Evolutionary conservation across 2,329 filamentous ascomycete genomes (phyloP).

Genomic region (Colletotrichum orchidophilum): DNA sequence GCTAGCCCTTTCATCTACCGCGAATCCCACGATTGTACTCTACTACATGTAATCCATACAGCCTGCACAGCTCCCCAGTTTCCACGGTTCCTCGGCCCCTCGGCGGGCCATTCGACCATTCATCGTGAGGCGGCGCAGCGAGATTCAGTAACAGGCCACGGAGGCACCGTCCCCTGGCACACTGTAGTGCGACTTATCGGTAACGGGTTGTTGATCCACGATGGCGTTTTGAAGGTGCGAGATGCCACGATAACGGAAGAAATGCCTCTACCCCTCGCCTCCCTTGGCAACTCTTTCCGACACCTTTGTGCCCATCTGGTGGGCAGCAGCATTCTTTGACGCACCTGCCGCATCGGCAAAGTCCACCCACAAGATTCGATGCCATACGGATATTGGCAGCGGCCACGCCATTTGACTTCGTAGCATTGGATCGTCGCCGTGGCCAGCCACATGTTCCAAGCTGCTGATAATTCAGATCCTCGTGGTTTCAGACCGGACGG

Average conservation of each 20-base stretch:
- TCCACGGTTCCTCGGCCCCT: conserved; percentile 16
- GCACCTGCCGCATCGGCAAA: neutral
- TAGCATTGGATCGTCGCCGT: conserved; percentile 1
- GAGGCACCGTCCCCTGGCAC: conserved; percentile 11
- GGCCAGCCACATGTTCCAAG: conserved; percentile 1
- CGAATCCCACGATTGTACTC: neutral
- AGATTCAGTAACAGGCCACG: conserved; percentile 30
- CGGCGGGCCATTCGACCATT: conserved; percentile 19
- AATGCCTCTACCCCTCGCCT: conserved; percentile 19
- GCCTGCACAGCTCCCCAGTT: neutral
- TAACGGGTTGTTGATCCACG: conserved; percentile 15
- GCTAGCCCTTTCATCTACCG: neutral
- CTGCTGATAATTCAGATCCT: neutral
- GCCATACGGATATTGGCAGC: neutral
- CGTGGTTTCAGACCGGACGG: conserved; percentile 17
- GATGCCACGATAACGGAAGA: conserved; percentile 17
- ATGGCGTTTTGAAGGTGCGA: conserved; percentile 21
- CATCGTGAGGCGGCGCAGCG: conserved; percentile 16
- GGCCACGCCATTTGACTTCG: neutral
- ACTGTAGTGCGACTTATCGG: conserved; percentile 8
- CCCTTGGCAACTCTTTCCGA: neutral
- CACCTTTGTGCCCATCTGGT: too few species aligned
- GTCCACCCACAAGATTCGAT: neutral
- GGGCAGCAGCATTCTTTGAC: conserved; percentile 1
- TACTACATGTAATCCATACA: neutral